Conservation (phyloP, 164 flowering plant species). For the Annona squamosa region DNA sequence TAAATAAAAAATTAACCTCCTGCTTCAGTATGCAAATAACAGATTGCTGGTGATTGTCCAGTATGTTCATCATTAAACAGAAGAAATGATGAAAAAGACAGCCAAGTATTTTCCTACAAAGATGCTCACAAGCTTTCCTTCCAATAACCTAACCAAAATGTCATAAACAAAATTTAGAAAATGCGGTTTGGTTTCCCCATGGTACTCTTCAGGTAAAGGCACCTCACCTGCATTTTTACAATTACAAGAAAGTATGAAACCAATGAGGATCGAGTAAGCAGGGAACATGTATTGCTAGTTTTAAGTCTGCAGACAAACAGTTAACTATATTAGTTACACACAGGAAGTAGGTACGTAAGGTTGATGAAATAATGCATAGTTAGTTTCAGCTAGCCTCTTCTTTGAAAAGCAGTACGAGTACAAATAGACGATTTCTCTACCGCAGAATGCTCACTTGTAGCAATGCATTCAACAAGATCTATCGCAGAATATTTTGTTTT, state of each 20-base stretch:
- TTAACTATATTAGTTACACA: no score
- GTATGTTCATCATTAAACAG: background rate
- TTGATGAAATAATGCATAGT: no score
- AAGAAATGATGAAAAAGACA: background rate
- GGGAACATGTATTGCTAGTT: no score
- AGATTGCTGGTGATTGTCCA: background rate
- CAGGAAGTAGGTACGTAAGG: no score
- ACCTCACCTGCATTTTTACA: conserved; percentile 19
- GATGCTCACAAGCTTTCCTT: background rate
- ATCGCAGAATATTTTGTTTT: no score
- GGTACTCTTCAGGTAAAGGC: conserved; percentile 25
- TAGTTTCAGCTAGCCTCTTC: no score
- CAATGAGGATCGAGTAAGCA: background rate
- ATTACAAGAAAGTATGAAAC: background rate
- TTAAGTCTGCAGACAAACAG: no score
- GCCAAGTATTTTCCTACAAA: background rate
- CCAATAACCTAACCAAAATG: background rate
- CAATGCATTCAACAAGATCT: no score
- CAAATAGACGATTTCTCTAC: no score
- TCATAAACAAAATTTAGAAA: conserved; percentile 12
- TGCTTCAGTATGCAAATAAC: background rate
- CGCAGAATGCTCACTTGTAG: no score
- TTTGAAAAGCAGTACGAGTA: no score
- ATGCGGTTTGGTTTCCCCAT: conserved; percentile 24
- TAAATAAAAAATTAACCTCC: background rate